Evolutionary conservation across 2,329 filamentous ascomycete genomes (phyloP).

Genomic region (Pleomassaria siparia): DNA sequence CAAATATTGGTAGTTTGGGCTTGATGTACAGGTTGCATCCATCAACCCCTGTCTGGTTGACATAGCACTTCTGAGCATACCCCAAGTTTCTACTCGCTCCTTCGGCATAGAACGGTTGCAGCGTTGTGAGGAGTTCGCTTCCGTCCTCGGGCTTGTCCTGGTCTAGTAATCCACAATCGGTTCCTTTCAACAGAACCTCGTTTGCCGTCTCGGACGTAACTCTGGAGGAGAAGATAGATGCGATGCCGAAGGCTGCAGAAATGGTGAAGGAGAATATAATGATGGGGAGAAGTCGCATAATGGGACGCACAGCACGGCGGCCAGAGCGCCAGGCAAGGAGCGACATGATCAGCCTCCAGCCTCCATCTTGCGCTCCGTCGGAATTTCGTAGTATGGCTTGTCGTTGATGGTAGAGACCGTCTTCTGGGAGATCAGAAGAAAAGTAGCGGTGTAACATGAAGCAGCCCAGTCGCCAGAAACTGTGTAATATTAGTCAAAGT

Average conservation of each 20-base stretch:
- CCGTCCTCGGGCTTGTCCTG: background rate
- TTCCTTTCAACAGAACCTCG: constrained; percentile 7
- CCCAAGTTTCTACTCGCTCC: constrained; percentile 15
- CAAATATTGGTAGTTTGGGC: constrained; percentile 11
- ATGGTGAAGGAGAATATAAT: constrained; percentile 14
- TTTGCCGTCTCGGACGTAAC: constrained; percentile 9
- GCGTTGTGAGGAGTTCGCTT: constrained; percentile 5
- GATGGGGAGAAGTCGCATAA: constrained; percentile 13
- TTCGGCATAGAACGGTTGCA: constrained; percentile 11
- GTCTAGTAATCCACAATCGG: constrained; percentile 1
- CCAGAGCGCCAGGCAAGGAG: constrained; percentile 18
- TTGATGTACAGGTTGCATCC: constrained; percentile 20
- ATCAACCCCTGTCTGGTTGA: constrained; percentile 9
- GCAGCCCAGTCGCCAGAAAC: constrained; percentile 9
- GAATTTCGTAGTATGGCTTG: constrained; percentile 35
- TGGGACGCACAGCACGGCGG: constrained; percentile 12
- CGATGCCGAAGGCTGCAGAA: constrained; percentile 19
- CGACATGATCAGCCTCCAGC: constrained; percentile 18
- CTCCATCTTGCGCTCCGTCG: constrained; percentile 20
- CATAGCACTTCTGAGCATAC: constrained; percentile 25
- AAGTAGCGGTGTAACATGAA: constrained; percentile 12
- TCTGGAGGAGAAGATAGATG: constrained; percentile 10
- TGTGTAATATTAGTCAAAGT: background rate
- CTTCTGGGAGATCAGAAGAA: constrained; percentile 10
- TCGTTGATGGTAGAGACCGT: constrained; percentile 32